Conservation (phyloP, 768 basidiomycete genomes). For the Kwoniella sp. region DNA sequence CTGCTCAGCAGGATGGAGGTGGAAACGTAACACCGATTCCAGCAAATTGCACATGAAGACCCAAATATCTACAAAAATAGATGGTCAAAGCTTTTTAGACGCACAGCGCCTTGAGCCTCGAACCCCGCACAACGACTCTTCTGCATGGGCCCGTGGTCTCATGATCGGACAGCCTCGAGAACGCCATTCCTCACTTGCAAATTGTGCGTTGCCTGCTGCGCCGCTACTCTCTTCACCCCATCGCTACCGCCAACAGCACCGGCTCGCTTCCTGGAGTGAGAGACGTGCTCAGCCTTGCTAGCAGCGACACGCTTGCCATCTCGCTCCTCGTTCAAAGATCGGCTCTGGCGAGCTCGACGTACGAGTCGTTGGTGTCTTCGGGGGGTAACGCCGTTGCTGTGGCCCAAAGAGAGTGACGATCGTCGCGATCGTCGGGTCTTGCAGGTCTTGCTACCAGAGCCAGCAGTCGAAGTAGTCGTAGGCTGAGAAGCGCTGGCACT, state of each 20-base stretch:
- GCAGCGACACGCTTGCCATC: slow-evolving; percentile 17
- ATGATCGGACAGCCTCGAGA: not conserved
- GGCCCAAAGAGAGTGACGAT: not conserved
- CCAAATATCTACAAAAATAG: not conserved
- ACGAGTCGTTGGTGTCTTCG: slow-evolving; percentile 15
- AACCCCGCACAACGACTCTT: not conserved
- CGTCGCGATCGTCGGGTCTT: slow-evolving; percentile 11
- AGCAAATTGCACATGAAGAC: not conserved
- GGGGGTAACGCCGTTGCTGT: not conserved
- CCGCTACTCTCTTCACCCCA: slow-evolving; percentile 20
- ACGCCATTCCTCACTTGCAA: slow-evolving; percentile 1
- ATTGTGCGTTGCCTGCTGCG: slow-evolving; percentile 16
- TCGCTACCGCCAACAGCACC: not conserved
- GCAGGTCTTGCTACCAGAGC: slow-evolving; percentile 16
- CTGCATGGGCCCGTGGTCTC: not conserved
- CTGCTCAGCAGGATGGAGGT: no score
- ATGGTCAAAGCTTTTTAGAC: not conserved
- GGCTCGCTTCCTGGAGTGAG: slow-evolving; percentile 1
- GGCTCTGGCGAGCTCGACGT: slow-evolving; percentile 5
- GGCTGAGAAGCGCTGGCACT: slow-evolving; percentile 10
- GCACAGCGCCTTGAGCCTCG: not conserved
- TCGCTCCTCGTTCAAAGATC: not conserved
- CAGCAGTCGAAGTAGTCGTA: slow-evolving; percentile 6
- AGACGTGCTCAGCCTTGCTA: slow-evolving; percentile 21
- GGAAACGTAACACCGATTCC: no score